These are phyloP conservation scores for Pythium inflatum DNA, from an alignment of 352 stramenopile genomes.

Conservation along the genomic window DNA sequence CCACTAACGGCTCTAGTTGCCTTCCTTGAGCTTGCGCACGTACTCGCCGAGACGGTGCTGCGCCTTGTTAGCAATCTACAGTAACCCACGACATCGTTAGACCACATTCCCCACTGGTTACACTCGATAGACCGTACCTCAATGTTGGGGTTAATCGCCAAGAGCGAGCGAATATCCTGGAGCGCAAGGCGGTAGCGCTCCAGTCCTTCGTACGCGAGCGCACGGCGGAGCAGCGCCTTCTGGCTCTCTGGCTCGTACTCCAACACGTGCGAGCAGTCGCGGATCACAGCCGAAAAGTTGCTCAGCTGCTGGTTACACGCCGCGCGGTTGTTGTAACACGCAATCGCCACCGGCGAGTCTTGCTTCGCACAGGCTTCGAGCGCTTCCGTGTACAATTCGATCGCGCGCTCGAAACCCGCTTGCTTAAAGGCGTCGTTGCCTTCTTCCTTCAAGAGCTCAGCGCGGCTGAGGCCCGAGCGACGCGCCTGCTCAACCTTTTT, in stretches of 20 bases:
- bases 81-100: neutral
- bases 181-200: conserved; percentile 93
- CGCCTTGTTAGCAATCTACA: conserved; percentile 85
- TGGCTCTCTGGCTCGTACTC: conserved; percentile 95
- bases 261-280: conserved; percentile 94
- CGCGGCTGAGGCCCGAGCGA: conserved; percentile 70
- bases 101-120: too few relatives aligned
- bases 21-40: conserved; percentile 86
- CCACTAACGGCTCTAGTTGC: conserved; percentile 44
- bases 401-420: conserved; percentile 89
- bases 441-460: conserved; percentile 93
- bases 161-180: conserved; percentile 85
- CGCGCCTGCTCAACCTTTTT: conserved; percentile 64
- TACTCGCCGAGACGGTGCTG: conserved; percentile 89
- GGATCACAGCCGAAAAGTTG: conserved; percentile 96
- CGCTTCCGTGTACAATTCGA: conserved; percentile 93
- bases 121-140: conserved; percentile 48
- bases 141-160: conserved; percentile 88
- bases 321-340: conserved; percentile 95
- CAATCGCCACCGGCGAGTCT: conserved; percentile 83
- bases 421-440: conserved; percentile 95
- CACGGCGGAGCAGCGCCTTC: conserved; percentile 94
- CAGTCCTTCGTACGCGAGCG: conserved; percentile 94
- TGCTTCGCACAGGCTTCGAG: conserved; percentile 84
- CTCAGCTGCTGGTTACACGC: conserved; percentile 97